These are phyloP conservation scores for Cytospora piceicola DNA, from an alignment of 2,329 filamentous ascomycete genomes.

Conservation along the genomic window DNA sequence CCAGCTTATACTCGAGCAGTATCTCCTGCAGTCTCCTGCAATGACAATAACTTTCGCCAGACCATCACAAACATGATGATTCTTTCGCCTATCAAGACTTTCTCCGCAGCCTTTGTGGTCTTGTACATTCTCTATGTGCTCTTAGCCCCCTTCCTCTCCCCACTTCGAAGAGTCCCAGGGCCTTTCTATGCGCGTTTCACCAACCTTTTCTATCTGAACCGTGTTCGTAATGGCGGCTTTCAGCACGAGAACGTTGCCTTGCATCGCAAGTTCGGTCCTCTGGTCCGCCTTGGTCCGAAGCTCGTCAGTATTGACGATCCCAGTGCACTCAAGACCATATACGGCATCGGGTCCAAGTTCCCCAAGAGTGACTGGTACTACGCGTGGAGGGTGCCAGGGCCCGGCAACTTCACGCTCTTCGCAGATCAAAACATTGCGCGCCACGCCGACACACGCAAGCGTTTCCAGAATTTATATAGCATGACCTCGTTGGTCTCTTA, in stretches of 20 bases:
- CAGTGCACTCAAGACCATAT: slow-evolving; percentile 44
- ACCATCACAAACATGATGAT: too few relatives aligned
- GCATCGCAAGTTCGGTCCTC: slow-evolving; percentile 45
- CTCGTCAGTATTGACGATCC: slow-evolving; percentile 47
- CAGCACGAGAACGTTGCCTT: slow-evolving; percentile 45
- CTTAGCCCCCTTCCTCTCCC: slow-evolving; percentile 33
- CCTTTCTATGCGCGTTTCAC: slow-evolving; percentile 50
- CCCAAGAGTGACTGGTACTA: slow-evolving; percentile 42
- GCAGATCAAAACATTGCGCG: slow-evolving; percentile 40
- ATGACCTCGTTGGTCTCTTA: slow-evolving; percentile 54
- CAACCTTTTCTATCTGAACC: slow-evolving; percentile 47
- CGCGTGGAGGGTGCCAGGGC: slow-evolving; percentile 34
- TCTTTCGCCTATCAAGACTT: not conserved
- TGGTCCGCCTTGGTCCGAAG: slow-evolving; percentile 47
- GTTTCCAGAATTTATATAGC: slow-evolving; percentile 50
- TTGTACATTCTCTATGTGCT: slow-evolving; percentile 11
- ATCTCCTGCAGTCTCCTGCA: too few relatives aligned
- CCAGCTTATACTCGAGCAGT: too few relatives aligned
- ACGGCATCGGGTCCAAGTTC: slow-evolving; percentile 45
- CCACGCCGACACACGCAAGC: slow-evolving; percentile 45
- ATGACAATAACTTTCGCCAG: too few relatives aligned
- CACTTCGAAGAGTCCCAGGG: slow-evolving; percentile 47
- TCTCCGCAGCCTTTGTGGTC: not conserved
- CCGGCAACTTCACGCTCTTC: slow-evolving; percentile 38
- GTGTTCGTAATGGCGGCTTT: slow-evolving; percentile 44